These are phyloP conservation scores for Fusarium humuli DNA, from an alignment of 2,329 filamentous ascomycete genomes.

Conservation along the genomic window DNA sequence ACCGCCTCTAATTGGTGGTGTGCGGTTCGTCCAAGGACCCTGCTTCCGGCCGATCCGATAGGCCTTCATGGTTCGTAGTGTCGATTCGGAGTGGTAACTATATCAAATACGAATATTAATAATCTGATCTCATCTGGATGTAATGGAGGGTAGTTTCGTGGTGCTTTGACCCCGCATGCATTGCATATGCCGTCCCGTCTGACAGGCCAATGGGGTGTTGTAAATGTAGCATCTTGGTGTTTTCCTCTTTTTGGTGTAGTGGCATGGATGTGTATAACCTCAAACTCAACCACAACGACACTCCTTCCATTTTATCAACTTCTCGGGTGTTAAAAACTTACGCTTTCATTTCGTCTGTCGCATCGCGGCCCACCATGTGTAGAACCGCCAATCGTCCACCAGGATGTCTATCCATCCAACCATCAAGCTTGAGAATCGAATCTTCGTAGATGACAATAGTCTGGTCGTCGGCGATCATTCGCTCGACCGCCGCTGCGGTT, in stretches of 20 bases:
- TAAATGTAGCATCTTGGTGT: neutral
- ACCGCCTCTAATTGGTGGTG: constrained; percentile 68
- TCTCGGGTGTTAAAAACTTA: constrained; percentile 34
- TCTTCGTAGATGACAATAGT: constrained; percentile 68
- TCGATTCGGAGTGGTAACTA: constrained; percentile 68
- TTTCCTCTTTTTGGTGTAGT: constrained; percentile 11
- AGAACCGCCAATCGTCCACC: constrained; percentile 69
- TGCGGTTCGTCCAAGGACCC: constrained; percentile 67
- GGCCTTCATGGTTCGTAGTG: constrained; percentile 67
- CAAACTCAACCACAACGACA: neutral
- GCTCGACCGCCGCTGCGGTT: constrained; percentile 59
- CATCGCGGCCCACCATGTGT: constrained; percentile 61
- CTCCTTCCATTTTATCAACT: neutral
- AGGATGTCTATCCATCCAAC: constrained; percentile 69
- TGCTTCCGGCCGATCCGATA: constrained; percentile 70
- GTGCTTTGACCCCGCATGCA: constrained; percentile 3
- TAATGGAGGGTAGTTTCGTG: constrained; percentile 1
- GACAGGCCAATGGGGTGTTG: constrained; percentile 31
- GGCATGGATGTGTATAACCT: constrained; percentile 3
- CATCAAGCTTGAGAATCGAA: constrained; percentile 64
- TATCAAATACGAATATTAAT: constrained; percentile 30
- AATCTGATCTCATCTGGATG: neutral
- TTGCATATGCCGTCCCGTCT: neutral
- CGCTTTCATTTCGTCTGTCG: constrained; percentile 53
- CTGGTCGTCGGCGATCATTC: constrained; percentile 65